A percentile compares a stretch with the other conserved stretches of the same genome.
phyloP scores from a whole-genome alignment of 805 yeast species.

The Komagataella ulmi region DNA sequence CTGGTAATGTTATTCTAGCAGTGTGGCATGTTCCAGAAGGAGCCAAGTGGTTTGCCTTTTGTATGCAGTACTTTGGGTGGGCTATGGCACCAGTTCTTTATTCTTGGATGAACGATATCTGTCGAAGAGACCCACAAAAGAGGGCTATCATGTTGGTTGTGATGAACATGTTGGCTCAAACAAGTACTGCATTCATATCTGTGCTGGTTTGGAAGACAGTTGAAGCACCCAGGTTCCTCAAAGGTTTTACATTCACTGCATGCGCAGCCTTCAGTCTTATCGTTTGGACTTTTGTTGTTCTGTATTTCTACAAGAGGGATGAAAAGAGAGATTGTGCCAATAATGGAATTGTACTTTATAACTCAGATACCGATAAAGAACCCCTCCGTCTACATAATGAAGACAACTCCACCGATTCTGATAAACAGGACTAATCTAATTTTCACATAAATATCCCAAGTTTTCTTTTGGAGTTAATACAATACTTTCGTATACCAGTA shows the following conservation, averaged over 20 bases:
- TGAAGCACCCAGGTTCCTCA: constrained; percentile 41
- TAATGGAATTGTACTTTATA: constrained; percentile 35
- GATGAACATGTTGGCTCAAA: constrained; percentile 36
- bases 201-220: constrained; percentile 31
- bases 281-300: constrained; percentile 9
- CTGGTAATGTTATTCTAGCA: constrained; percentile 42
- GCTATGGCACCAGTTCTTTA: constrained; percentile 51
- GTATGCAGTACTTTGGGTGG: constrained; percentile 47
- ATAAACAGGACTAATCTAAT: background rate
- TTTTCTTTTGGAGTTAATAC: constrained; percentile 1
- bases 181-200: constrained; percentile 23
- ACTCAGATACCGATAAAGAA: constrained; percentile 12
- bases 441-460: background rate
- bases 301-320: constrained; percentile 32
- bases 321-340: constrained; percentile 30
- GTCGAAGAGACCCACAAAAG: constrained; percentile 41
- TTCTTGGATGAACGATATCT: constrained; percentile 44
- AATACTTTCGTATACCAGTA: constrained; percentile 7
- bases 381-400: background rate
- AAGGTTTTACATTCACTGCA: constrained; percentile 34
- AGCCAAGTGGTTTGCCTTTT: constrained; percentile 55
- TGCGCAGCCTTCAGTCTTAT: constrained; percentile 25
- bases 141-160: constrained; percentile 44
- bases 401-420: background rate
- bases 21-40: constrained; percentile 42